Conservation (phyloP, 2,329 filamentous ascomycete species). For the Aspergillus sergii region DNA sequence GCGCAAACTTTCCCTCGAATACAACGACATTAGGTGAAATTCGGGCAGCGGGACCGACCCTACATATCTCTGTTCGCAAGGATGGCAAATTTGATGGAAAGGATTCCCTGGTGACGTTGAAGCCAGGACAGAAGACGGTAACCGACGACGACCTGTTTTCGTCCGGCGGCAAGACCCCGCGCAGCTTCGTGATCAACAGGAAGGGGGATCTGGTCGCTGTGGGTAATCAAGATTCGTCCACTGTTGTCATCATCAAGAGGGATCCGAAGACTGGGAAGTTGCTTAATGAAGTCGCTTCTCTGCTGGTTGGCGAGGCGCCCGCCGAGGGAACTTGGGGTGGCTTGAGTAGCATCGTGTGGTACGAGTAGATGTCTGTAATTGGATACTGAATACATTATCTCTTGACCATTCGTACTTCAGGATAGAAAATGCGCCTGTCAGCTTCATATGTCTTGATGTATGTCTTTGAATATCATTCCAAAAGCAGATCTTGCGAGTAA, state of each 20-base stretch:
- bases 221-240: conserved; percentile 63
- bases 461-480: conserved; percentile 2
- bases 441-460: neutral
- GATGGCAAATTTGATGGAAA: conserved; percentile 30
- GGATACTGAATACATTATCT: neutral
- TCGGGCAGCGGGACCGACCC: conserved; percentile 17
- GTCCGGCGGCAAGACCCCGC: conserved; percentile 65
- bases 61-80: conserved; percentile 38
- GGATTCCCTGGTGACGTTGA: conserved; percentile 35
- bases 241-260: conserved; percentile 64
- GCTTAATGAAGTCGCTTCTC: conserved; percentile 40
- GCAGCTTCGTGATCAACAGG: conserved; percentile 69
- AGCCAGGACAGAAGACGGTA: conserved; percentile 59
- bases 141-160: conserved; percentile 60
- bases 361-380: conserved; percentile 21
- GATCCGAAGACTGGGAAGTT: conserved; percentile 63
- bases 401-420: neutral
- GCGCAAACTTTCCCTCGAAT: conserved; percentile 24
- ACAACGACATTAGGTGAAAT: conserved; percentile 33
- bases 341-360: conserved; percentile 42
- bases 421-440: neutral
- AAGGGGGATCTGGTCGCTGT: conserved; percentile 67
- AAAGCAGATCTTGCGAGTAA: neutral
- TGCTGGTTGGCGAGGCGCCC: conserved; percentile 34
- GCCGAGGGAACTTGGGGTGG: conserved; percentile 30